These are phyloP conservation scores for Penicillium expansum DNA, from an alignment of 2,329 filamentous ascomycete genomes.

Conservation along the genomic window DNA sequence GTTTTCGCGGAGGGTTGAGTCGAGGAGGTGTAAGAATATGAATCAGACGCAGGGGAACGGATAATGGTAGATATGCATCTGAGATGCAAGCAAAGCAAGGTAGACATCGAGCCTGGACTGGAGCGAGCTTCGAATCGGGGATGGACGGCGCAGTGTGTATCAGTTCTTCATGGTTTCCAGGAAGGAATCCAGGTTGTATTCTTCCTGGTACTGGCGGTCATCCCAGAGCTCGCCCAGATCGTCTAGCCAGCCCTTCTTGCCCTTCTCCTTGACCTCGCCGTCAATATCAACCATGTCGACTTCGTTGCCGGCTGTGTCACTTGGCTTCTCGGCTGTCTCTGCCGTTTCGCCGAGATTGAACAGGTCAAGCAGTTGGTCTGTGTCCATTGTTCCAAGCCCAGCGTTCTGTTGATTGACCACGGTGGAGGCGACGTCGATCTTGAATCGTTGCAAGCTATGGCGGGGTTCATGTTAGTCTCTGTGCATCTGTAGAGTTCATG, in stretches of 20 bases:
- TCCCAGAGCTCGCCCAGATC: conserved; percentile 97
- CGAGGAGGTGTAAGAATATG: not conserved
- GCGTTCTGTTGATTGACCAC: conserved; percentile 99
- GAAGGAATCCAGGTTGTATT: conserved; percentile 94
- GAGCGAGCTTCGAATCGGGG: not conserved
- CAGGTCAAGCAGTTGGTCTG: conserved; percentile 93
- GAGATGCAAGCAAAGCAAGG: not conserved
- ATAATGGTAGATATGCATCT: not conserved
- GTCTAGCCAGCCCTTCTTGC: conserved; percentile 94
- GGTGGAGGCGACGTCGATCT: conserved; percentile 96
- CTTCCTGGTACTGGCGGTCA: conserved; percentile 95
- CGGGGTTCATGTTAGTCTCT: conserved; percentile 17
- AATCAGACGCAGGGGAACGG: not conserved
- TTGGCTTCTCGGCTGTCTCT: conserved; percentile 58
- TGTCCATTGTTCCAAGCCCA: conserved; percentile 92
- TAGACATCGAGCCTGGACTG: not conserved
- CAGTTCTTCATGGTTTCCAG: conserved; percentile 81
- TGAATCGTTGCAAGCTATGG: conserved; percentile 88
- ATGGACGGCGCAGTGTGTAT: conserved; percentile 10
- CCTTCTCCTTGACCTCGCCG: conserved; percentile 87
- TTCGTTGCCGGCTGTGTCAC: conserved; percentile 54
- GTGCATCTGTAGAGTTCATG: not conserved
- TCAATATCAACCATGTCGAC: conserved; percentile 87
- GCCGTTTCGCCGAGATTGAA: conserved; percentile 82
- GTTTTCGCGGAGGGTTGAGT: not conserved